Conservation (phyloP, 805 yeast species). For the Diddensiella caesifluorescens region DNA sequence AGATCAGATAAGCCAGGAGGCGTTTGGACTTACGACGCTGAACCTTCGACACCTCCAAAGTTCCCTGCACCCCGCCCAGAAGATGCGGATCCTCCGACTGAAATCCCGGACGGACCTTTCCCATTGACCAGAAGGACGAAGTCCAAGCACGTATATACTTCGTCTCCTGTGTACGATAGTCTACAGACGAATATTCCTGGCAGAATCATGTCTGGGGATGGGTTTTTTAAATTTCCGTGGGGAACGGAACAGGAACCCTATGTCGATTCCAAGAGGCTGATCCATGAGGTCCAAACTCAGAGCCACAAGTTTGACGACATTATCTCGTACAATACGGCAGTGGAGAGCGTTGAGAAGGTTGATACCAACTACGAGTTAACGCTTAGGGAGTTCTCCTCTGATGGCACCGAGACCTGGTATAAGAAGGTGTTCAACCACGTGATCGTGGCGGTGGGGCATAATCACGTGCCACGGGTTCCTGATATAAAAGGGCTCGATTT, state of each 20-base stretch:
- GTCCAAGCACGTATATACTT: background rate
- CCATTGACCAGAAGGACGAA: conserved; percentile 1
- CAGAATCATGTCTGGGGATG: conserved; percentile 10
- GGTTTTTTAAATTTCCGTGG: conserved; percentile 5
- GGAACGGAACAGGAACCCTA: conserved; percentile 6
- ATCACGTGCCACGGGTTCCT: conserved; percentile 9
- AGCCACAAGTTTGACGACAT: background rate
- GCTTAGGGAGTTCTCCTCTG: background rate
- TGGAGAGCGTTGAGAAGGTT: conserved; percentile 4
- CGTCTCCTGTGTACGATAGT: conserved; percentile 7
- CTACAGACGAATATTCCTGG: conserved; percentile 8
- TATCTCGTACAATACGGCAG: conserved; percentile 1
- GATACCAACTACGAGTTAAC: conserved; percentile 4
- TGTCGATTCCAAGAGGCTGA: background rate
- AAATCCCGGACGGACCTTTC: conserved; percentile 2
- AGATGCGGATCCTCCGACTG: conserved; percentile 4
- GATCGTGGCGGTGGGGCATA: conserved; percentile 10
- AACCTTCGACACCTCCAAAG: background rate
- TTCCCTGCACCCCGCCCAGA: conserved; percentile 7
- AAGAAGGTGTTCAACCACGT: conserved; percentile 6
- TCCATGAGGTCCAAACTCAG: conserved; percentile 1
- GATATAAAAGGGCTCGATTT: conserved; percentile 5
- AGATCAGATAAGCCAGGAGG: conserved; percentile 8
- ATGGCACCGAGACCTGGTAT: conserved; percentile 1
- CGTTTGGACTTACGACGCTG: conserved; percentile 9